phyloP scores from a whole-genome alignment of 805 yeast species.

The Kodamaea hsintzibuensis region DNA sequence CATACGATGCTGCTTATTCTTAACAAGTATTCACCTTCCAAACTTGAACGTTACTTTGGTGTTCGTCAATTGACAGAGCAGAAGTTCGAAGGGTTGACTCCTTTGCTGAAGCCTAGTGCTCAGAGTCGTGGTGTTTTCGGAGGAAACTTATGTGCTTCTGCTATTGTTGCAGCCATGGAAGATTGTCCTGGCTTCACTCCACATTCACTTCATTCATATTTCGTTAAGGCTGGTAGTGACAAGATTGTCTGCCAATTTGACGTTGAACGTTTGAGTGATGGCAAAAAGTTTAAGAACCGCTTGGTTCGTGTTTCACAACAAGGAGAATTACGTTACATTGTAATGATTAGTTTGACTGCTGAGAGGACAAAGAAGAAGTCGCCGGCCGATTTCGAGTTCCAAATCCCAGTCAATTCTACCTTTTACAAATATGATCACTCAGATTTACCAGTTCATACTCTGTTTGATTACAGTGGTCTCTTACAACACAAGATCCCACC shows the following conservation, averaged over 20 bases:
- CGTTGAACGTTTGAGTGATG: conserved; percentile 37
- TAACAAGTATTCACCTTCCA: conserved; percentile 7
- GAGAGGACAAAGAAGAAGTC: conserved; percentile 17
- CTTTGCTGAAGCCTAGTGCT: conserved; percentile 22
- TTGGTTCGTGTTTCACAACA: conserved; percentile 32
- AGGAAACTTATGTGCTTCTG: conserved; percentile 39
- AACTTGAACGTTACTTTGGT: conserved; percentile 16
- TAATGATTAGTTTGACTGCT: conserved; percentile 36
- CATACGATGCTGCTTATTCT: conserved; percentile 4
- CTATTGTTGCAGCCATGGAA: conserved; percentile 37
- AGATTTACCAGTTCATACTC: conserved; percentile 17
- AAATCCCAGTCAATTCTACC: conserved; percentile 21
- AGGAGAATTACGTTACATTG: conserved; percentile 30
- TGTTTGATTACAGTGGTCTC: conserved; percentile 16
- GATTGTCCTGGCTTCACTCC: conserved; percentile 34
- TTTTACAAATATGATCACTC: conserved; percentile 24
- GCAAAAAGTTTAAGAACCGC: conserved; percentile 37
- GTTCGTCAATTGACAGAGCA: conserved; percentile 12
- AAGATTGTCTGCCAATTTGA: conserved; percentile 27
- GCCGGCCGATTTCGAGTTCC: conserved; percentile 32
- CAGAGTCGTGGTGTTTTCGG: conserved; percentile 40
- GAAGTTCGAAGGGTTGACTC: conserved; percentile 17
- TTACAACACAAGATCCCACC: conserved; percentile 31
- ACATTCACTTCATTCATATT: conserved; percentile 42
- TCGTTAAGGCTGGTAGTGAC: conserved; percentile 40